These are phyloP conservation scores for Articulospora tetracladia DNA, from an alignment of 495 filamentous ascomycete genomes.

Conservation along the genomic window DNA sequence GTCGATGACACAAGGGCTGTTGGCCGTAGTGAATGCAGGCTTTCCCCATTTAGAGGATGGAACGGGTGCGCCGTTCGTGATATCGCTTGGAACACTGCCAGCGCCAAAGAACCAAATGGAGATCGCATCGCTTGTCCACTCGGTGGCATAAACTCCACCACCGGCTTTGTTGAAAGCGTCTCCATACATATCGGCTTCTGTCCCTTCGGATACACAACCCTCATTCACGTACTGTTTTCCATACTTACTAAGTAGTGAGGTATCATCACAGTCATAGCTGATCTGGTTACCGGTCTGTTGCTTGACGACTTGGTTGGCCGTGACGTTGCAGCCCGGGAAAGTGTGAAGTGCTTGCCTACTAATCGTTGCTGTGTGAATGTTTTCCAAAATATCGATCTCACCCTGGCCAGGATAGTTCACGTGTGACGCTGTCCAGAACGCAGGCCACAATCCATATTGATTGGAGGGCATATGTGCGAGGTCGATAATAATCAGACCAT, in stretches of 20 bases:
- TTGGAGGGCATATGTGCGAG: constrained; percentile 71
- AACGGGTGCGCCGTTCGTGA: constrained; percentile 54
- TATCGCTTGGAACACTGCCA: constrained; percentile 46
- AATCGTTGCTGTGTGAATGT: constrained; percentile 61
- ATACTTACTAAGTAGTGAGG: constrained; percentile 47
- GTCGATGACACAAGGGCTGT: constrained; percentile 40
- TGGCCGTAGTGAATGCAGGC: constrained; percentile 62
- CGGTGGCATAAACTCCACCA: constrained; percentile 75
- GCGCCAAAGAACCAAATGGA: constrained; percentile 81
- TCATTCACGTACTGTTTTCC: constrained; percentile 42
- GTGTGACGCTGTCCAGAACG: constrained; percentile 62
- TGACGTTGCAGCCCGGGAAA: constrained; percentile 52
- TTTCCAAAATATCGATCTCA: constrained; percentile 91
- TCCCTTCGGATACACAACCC: constrained; percentile 43
- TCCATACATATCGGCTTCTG: constrained; percentile 61
- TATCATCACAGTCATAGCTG: constrained; percentile 49
- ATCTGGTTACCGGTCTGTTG: constrained; percentile 36
- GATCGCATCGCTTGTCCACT: constrained; percentile 65
- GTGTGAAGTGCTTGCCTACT: constrained; percentile 79
- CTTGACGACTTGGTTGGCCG: constrained; percentile 40
- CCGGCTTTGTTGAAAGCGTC: constrained; percentile 65
- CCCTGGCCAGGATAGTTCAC: constrained; percentile 70
- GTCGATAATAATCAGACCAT: constrained; percentile 70
- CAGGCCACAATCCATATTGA: constrained; percentile 59
- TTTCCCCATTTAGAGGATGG: constrained; percentile 59